Evolutionary conservation across 768 basidiomycete species (phyloP).

Genomic region (Lyophyllum atratum): DNA sequence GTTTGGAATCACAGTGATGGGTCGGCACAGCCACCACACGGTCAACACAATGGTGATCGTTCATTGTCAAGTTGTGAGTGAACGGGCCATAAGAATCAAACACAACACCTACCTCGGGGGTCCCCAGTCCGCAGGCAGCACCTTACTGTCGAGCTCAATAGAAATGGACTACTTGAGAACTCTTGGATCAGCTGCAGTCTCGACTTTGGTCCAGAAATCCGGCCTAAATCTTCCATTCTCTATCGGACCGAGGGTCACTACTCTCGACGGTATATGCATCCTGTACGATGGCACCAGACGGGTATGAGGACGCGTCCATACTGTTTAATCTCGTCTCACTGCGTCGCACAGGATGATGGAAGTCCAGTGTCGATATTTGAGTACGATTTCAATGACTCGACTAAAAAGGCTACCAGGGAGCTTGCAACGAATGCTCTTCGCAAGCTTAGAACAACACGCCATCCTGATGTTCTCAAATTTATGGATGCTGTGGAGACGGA

Average conservation of each 20-base stretch:
- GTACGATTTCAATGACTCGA: slow-evolving; percentile 73
- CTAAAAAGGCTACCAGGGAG: slow-evolving; percentile 60
- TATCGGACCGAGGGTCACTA: slow-evolving; percentile 70
- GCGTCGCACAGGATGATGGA: slow-evolving; percentile 74
- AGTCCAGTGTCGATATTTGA: slow-evolving; percentile 88
- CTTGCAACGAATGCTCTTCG: slow-evolving; percentile 89
- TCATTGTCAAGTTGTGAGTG: background rate
- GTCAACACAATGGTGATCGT: no score
- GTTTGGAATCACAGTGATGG: background rate
- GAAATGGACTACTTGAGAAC: slow-evolving; percentile 82
- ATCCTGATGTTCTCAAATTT: slow-evolving; percentile 96
- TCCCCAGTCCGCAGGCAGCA: background rate
- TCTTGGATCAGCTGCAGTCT: slow-evolving; percentile 84
- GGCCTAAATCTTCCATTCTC: slow-evolving; percentile 89
- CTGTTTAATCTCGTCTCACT: slow-evolving; percentile 13
- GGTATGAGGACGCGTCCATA: slow-evolving; percentile 40
- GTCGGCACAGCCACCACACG: slow-evolving; percentile 3
- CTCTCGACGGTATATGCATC: slow-evolving; percentile 77
- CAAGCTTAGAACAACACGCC: slow-evolving; percentile 87
- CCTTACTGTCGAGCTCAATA: background rate
- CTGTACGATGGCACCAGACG: slow-evolving; percentile 88
- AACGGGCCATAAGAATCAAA: background rate
- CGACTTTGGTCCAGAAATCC: slow-evolving; percentile 89
- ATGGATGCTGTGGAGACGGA: slow-evolving; percentile 94
- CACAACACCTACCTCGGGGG: background rate